These are phyloP conservation scores for Colletotrichum graminicola DNA, from an alignment of 2,329 filamentous ascomycete species.

Conservation along the genomic window DNA sequence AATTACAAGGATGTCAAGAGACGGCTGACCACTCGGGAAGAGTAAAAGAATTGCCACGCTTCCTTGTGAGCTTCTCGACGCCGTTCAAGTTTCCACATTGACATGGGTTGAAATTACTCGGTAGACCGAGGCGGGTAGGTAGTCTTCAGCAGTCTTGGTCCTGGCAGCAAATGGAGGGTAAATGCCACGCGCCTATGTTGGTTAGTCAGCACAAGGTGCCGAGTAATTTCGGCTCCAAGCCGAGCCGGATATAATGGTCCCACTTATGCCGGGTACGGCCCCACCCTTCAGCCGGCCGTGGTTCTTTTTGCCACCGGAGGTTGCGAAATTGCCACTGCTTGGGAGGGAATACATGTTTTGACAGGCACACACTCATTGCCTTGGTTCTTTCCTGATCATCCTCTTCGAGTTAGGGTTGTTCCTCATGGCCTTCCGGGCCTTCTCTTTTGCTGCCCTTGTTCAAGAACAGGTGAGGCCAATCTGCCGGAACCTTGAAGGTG, in stretches of 20 bases:
- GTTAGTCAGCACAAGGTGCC: background rate
- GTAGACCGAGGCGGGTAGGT: rapidly evolving
- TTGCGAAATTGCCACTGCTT: background rate
- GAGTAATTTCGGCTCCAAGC: background rate
- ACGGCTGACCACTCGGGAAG: no score
- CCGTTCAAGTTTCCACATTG: no score
- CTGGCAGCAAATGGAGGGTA: background rate
- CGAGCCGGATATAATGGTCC: background rate
- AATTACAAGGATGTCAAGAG: no score
- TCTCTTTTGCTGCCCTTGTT: background rate
- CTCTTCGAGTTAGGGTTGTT: no score
- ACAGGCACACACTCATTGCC: no score
- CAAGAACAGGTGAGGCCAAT: background rate
- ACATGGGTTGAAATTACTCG: background rate
- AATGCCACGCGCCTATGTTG: no score
- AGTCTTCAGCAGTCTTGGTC: no score
- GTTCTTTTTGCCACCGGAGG: background rate
- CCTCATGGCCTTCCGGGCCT: no score
- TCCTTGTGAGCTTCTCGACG: no score
- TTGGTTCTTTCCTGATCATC: background rate
- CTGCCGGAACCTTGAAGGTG: background rate
- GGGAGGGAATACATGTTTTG: background rate
- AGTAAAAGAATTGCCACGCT: no score
- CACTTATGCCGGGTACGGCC: background rate
- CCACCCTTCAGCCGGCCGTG: background rate